phyloP scores from a whole-genome alignment of 192 early-diverging fungal species.

The Coemansia sp. region DNA sequence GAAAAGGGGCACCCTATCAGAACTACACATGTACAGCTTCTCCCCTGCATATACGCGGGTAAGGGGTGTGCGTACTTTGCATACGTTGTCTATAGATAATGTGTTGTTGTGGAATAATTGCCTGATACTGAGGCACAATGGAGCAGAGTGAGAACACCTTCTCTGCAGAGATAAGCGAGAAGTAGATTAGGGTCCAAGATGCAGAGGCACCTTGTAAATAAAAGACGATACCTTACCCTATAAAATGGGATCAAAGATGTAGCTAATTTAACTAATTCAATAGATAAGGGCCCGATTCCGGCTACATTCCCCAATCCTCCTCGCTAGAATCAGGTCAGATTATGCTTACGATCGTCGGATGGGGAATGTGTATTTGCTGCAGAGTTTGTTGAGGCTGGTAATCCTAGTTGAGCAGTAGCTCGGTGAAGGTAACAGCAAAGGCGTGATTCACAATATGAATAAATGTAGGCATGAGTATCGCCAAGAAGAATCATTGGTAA shows the following conservation, averaged over 20 bases:
- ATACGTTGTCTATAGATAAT: neutral
- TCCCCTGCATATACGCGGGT: neutral
- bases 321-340: neutral
- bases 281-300: neutral
- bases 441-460: neutral
- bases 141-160: neutral
- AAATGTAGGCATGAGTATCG: neutral
- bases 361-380: neutral
- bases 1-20: constrained; percentile 2
- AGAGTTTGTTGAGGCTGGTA: neutral
- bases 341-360: neutral
- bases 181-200: neutral
- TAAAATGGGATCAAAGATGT: neutral
- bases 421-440: neutral
- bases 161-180: neutral
- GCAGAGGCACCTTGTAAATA: neutral
- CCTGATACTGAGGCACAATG: neutral
- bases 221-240: no score
- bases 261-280: neutral
- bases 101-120: neutral
- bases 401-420: neutral
- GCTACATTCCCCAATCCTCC: neutral
- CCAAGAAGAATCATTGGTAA: neutral
- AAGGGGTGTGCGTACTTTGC: neutral
- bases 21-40: neutral